Evolutionary conservation across 2,329 filamentous ascomycete genomes (phyloP).

Genomic region (Dactylellina parvicollis): DNA sequence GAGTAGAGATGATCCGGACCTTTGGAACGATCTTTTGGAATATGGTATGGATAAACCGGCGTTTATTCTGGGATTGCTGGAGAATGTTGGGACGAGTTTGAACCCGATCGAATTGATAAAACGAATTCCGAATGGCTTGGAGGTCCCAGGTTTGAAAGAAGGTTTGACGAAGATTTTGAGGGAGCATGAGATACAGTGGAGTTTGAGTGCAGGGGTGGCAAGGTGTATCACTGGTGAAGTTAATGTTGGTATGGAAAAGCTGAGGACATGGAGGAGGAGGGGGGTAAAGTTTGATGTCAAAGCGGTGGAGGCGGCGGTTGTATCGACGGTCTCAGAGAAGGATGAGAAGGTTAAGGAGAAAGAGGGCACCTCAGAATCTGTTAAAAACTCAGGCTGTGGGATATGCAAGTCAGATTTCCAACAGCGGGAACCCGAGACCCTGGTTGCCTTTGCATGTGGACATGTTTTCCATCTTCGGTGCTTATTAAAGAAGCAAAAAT

Average conservation of each 20-base stretch:
- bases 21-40: slow-evolving; percentile 93
- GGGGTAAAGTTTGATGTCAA: slow-evolving; percentile 87
- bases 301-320: slow-evolving; percentile 55
- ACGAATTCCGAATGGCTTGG: slow-evolving; percentile 89
- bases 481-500: slow-evolving; percentile 65
- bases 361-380: slow-evolving; percentile 59
- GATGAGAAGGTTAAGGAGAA: slow-evolving; percentile 56
- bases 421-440: slow-evolving; percentile 72
- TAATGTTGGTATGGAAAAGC: slow-evolving; percentile 78
- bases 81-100: slow-evolving; percentile 93
- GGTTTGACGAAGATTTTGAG: slow-evolving; percentile 90
- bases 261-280: slow-evolving; percentile 80
- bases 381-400: slow-evolving; percentile 38
- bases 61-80: slow-evolving; percentile 90
- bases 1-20: slow-evolving; percentile 86
- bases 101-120: slow-evolving; percentile 89
- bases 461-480: slow-evolving; percentile 83
- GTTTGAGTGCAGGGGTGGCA: slow-evolving; percentile 89
- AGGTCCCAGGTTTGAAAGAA: slow-evolving; percentile 88
- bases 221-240: slow-evolving; percentile 88
- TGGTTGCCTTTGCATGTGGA: slow-evolving; percentile 82
- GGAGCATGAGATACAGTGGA: slow-evolving; percentile 94
- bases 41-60: slow-evolving; percentile 98
- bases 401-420: slow-evolving; percentile 31
- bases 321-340: slow-evolving; percentile 57